Base-by-base conservation (phyloP, 1,284 basidiomycete species). In the Porodaedalea pini region DNA sequence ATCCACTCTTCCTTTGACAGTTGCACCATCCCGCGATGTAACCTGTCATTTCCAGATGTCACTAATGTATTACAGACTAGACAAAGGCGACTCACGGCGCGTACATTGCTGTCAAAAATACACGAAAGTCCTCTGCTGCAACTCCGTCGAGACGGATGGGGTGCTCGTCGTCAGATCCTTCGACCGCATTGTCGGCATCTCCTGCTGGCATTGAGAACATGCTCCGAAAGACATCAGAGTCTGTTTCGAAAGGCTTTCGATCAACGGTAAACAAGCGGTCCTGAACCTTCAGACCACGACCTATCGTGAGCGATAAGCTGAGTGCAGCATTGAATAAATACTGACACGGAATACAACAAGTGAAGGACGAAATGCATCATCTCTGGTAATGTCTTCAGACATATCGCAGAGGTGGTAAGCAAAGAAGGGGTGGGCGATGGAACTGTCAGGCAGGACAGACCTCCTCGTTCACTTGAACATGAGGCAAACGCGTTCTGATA, bases 121-220 rank as follows among this genome's bases (percentile, higher is more conserved):
- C 29, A 8, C 27, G 34, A 25, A 56, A 56, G 2, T 15, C 25
- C 13, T 36, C 23, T 31, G 8, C 36, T 3, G 40, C 25, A 13
- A 56, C 47, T 8, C 54, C 54, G 10, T 49, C 44, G 29, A 56
- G 31, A 21, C 15, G 43, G 27, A 56, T 36, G 13, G 54, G 54
- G 15, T 27, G 27, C 1, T 37, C 17, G 15, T 19, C 7, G 27
- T 19, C 19, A n/a, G 17, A 23, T 50, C 15, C 17, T 21, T 2
- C 17, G 23, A 10, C 31, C 11, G 51, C 13, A n/a, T 37, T 37
- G 4, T 4, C 36, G 4, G 11, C 51, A 11, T 51, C 13, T 21
- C 40, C 23, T 4, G 10, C 21, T 4, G 45, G 54, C 13, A 56
- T 25, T 11, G 31, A 11, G 36, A 49, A 49, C 54, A 56, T 56